Conservation (phyloP, 2,329 filamentous ascomycete genomes). For the Aspergillus luchuensis region DNA sequence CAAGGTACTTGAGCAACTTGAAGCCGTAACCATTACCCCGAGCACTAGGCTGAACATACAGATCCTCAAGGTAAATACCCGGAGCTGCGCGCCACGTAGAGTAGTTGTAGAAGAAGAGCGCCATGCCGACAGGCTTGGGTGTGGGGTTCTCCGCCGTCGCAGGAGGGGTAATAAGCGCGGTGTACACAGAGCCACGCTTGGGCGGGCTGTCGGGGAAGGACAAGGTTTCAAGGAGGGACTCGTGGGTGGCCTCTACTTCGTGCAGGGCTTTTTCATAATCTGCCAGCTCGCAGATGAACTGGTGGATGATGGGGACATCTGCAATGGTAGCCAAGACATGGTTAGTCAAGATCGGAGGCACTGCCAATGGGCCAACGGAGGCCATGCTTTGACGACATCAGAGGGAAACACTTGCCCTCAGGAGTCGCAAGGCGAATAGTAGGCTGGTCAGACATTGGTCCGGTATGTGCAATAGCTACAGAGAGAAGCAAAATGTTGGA, state of each 20-base stretch:
- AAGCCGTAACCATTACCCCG: conserved; percentile 80
- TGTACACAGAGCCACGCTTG: conserved; percentile 67
- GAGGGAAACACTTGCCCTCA: conserved; percentile 33
- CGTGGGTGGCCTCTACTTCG: conserved; percentile 75
- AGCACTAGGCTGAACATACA: conserved; percentile 74
- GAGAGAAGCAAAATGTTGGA: not conserved
- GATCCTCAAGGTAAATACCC: conserved; percentile 90
- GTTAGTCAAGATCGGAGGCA: conserved; percentile 9
- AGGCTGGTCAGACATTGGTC: conserved; percentile 38
- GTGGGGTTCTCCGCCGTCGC: conserved; percentile 44
- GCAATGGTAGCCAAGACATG: conserved; percentile 1
- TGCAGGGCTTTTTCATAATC: conserved; percentile 79
- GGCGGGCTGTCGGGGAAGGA: conserved; percentile 66
- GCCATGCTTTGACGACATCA: not conserved
- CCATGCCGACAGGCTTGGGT: conserved; percentile 68
- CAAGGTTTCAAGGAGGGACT: conserved; percentile 71
- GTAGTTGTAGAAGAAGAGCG: conserved; percentile 94
- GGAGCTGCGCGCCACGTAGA: conserved; percentile 86
- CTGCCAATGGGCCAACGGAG: not conserved
- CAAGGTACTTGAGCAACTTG: conserved; percentile 71
- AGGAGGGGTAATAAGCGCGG: conserved; percentile 65
- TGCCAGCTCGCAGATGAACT: conserved; percentile 81
- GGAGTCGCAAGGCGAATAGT: conserved; percentile 46
- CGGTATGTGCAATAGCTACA: not conserved
- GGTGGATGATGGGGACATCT: conserved; percentile 83